These are phyloP conservation scores for Didymella glomerata DNA, from an alignment of 2,329 filamentous ascomycete genomes.

Conservation along the genomic window DNA sequence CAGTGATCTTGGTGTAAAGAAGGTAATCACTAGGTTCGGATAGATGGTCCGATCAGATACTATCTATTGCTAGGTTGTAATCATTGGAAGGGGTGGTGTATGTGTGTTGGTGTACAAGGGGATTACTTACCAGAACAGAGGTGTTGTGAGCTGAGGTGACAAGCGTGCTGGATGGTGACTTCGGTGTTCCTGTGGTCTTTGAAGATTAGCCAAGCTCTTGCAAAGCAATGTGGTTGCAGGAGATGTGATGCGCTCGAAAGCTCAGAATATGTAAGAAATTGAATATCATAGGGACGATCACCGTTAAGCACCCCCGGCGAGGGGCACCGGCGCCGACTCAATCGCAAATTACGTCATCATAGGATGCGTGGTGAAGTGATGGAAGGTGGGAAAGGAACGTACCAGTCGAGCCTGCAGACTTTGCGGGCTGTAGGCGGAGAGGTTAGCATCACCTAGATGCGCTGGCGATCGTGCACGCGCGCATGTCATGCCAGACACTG, in stretches of 20 bases:
- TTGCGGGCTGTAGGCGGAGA: conserved; percentile 18
- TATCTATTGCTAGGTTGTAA: conserved; percentile 72
- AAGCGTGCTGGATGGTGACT: background rate
- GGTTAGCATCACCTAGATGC: conserved; percentile 12
- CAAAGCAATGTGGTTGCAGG: background rate
- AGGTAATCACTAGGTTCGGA: conserved; percentile 58
- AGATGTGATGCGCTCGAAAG: conserved; percentile 25
- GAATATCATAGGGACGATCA: conserved; percentile 79
- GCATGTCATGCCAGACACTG: background rate
- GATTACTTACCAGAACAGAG: conserved; percentile 6
- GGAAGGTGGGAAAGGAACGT: conserved; percentile 26
- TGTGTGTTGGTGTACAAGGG: background rate
- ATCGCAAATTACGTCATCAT: conserved; percentile 99
- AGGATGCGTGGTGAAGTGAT: conserved; percentile 29
- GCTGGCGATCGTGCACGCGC: background rate
- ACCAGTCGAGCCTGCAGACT: conserved; percentile 27
- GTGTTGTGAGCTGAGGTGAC: background rate
- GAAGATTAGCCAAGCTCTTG: conserved; percentile 25
- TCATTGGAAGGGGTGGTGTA: conserved; percentile 62
- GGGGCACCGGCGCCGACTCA: conserved; percentile 87
- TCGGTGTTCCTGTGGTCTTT: conserved; percentile 10
- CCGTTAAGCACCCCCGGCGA: conserved; percentile 90
- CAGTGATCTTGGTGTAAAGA: conserved; percentile 74
- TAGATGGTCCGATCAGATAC: conserved; percentile 62
- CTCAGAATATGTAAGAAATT: conserved; percentile 99